Conservation (phyloP, 2,329 filamentous ascomycete species). For the Trichophyton verrucosum region DNA sequence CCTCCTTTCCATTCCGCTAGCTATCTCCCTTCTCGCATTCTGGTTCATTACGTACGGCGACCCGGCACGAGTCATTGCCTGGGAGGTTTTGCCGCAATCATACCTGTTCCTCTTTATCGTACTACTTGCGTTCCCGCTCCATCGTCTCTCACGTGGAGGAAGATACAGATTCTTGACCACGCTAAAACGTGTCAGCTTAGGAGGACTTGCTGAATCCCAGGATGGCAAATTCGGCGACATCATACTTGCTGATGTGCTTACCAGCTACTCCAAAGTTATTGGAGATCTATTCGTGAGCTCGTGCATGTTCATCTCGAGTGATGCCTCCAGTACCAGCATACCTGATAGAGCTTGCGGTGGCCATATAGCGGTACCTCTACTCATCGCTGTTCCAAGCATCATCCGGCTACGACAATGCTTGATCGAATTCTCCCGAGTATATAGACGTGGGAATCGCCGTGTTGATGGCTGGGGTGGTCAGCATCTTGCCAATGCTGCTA, state of each 20-base stretch:
- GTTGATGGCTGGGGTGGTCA: conserved; percentile 62
- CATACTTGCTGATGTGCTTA: conserved; percentile 82
- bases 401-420: conserved; percentile 88
- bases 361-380: conserved; percentile 63
- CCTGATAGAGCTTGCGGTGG: conserved; percentile 77
- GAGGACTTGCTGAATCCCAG: conserved; percentile 71
- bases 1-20: conserved; percentile 59
- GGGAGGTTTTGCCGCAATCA: conserved; percentile 75
- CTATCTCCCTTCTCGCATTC: conserved; percentile 63
- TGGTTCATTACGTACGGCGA: conserved; percentile 67
- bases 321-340: conserved; percentile 60
- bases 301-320: conserved; percentile 75
- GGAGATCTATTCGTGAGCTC: conserved; percentile 78
- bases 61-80: conserved; percentile 55
- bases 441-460: conserved; percentile 35
- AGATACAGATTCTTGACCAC: conserved; percentile 63
- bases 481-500: conserved; percentile 84
- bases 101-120: conserved; percentile 63
- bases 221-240: conserved; percentile 95
- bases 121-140: conserved; percentile 61
- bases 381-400: conserved; percentile 69
- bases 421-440: conserved; percentile 70
- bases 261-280: conserved; percentile 84
- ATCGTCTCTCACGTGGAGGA: conserved; percentile 55
- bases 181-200: conserved; percentile 65